These are phyloP conservation scores for Phlebiopsis flavidoalba DNA, from an alignment of 768 basidiomycete genomes.

Conservation along the genomic window DNA sequence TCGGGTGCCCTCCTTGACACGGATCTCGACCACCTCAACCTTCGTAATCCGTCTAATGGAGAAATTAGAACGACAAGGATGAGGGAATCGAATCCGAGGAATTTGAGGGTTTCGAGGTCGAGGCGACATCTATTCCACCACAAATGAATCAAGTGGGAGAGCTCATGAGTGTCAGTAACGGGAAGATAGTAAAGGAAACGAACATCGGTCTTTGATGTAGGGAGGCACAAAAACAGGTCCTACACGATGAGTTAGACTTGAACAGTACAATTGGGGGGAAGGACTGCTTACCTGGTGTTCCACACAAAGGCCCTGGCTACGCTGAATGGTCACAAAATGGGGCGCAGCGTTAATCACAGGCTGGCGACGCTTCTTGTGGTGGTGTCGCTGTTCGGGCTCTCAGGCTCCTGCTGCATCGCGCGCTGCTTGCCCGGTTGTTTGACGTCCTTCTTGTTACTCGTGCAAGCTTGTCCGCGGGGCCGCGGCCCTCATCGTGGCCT, in stretches of 20 bases:
- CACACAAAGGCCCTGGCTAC: constrained; percentile 87
- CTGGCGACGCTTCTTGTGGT: constrained; percentile 49
- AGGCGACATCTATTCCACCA: constrained; percentile 58
- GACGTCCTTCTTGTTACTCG: constrained; percentile 52
- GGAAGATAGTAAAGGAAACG: constrained; percentile 30
- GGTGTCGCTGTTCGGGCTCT: constrained; percentile 38
- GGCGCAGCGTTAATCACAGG: constrained; percentile 65
- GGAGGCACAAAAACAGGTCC: constrained; percentile 89
- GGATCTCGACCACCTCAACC: constrained; percentile 84
- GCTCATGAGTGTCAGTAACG: constrained; percentile 1
- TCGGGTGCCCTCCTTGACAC: constrained; percentile 78
- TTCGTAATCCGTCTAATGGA: constrained; percentile 73
- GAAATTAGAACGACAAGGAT: constrained; percentile 63
- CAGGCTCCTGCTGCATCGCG: constrained; percentile 62
- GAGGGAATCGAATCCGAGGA: constrained; percentile 61
- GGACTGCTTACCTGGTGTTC: constrained; percentile 67
- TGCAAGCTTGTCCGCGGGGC: constrained; percentile 32
- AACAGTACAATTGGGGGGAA: background rate
- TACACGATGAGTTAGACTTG: constrained; percentile 24
- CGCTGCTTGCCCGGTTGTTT: constrained; percentile 87
- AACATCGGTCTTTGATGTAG: constrained; percentile 88
- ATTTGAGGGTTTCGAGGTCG: constrained; percentile 77
- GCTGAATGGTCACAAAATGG: constrained; percentile 74
- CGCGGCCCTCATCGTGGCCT: constrained; percentile 28
- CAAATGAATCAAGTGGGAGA: background rate